Base-by-base conservation (phyloP, 371 early-diverging fungal species). In the Mortierella sp. region DNA sequence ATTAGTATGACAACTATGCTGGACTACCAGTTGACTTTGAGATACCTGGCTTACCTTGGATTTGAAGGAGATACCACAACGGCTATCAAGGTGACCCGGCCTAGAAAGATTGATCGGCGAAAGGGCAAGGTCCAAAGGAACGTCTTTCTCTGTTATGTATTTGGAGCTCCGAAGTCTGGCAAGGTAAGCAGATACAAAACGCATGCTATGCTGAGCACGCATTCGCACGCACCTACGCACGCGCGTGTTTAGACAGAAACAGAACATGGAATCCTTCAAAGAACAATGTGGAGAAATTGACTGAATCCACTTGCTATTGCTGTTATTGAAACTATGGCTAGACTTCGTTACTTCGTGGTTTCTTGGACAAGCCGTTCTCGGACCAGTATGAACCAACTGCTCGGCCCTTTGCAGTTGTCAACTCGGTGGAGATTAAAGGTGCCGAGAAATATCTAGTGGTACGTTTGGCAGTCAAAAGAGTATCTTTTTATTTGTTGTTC, bases 31-130 rank as follows among this genome's bases (percentile, higher is more conserved):
- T 93, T 95, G 10, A 98, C 98, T 1, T 88, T 99, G 65, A 93
- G 95, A 43, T 98, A 98, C 80, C 90, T 99, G 76, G 98, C 98
- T 4, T 98, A 98, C 88, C 95, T 99, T 56, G 99, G 99, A 6
- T 99, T 91, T 88, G 93, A 95, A 54, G 96, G 96, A 27, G 96
- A 96, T 74, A 93, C 92, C 18, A 93, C 94, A 63, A 92, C 90
- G 10, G 96, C 95, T 2, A 89, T 97, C 41, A 93, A 94, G 72
- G 89, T 96, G 24, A 94, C 91, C 7, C 89, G 89, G 51, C 92
- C 92, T 56, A 85, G 91, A 65, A 91, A 92, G 80, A 87, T 92
- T 41, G 95, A 96, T 73, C 93, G 96, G 24, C 95, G 94, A 83
- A 93, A 95, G 81, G 97, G 96, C 49, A 96, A 95, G 65, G 93